phyloP scores from a whole-genome alignment of 345 rosid species.

The Gossypium herbaceum region DNA sequence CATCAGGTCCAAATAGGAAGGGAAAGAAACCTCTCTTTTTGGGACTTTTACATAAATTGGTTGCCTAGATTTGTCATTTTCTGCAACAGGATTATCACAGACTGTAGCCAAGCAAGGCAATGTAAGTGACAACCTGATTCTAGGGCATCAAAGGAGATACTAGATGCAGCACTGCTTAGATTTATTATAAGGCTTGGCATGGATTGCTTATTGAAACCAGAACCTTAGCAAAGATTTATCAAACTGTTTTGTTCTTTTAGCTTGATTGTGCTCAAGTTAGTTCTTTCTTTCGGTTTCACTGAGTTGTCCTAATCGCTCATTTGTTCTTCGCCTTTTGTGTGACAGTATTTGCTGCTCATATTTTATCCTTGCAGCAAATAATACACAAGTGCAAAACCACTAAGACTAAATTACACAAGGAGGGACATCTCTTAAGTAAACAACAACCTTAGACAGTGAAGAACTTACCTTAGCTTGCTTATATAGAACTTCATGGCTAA shows the following conservation, averaged over 20 bases:
- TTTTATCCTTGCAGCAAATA: background rate
- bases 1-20: background rate
- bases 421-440: background rate
- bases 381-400: background rate
- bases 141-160: background rate
- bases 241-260: background rate
- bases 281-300: background rate
- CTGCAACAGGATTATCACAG: background rate
- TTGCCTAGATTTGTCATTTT: background rate
- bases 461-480: constrained; percentile 67
- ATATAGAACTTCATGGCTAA: constrained; percentile 77
- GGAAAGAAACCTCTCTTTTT: background rate
- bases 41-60: background rate
- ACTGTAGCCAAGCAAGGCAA: background rate
- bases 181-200: background rate
- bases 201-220: background rate
- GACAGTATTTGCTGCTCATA: background rate
- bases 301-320: background rate
- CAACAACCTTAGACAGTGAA: background rate
- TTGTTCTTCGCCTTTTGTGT: background rate
- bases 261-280: background rate
- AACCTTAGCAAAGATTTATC: background rate
- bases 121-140: background rate
- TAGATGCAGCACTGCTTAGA: background rate
- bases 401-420: background rate